Conservation (phyloP, 257 asterid genomes). For the Lycium barbarum region DNA sequence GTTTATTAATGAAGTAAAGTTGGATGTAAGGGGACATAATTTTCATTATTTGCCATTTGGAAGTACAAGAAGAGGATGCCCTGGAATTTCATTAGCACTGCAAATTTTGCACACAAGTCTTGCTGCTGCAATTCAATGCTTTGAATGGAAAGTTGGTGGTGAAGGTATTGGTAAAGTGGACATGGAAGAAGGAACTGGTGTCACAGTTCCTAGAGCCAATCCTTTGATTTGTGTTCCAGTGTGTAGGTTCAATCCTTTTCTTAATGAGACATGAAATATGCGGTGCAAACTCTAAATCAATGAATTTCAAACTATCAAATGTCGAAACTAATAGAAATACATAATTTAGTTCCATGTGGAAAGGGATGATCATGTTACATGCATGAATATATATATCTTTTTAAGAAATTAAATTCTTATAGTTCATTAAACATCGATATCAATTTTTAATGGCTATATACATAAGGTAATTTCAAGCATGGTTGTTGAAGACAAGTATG, state of each 20-base stretch:
- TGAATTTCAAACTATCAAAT: background rate
- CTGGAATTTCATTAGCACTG: conserved; percentile 70
- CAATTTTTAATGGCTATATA: no score
- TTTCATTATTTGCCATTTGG: conserved; percentile 69
- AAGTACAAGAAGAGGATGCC: conserved; percentile 74
- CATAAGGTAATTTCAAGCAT: no score
- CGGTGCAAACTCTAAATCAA: background rate
- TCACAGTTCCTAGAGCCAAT: conserved; percentile 64
- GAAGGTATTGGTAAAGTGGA: conserved; percentile 35
- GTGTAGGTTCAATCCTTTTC: conserved; percentile 45
- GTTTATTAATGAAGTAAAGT: conserved; percentile 44
- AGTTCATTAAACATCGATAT: no score
- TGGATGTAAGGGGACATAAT: conserved; percentile 82
- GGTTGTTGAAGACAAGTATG: no score
- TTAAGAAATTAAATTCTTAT: no score
- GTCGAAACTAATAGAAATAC: no score
- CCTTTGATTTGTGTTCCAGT: conserved; percentile 59
- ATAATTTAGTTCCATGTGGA: no score
- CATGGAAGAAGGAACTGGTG: conserved; percentile 68
- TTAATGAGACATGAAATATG: background rate
- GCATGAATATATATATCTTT: no score
- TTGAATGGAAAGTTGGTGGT: conserved; percentile 54
- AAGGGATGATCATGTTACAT: background rate
- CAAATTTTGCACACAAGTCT: conserved; percentile 66
- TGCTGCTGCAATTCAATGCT: conserved; percentile 73